A percentile compares a stretch with the other conserved stretches of the same genome.
Conservation (phyloP, 2,329 filamentous ascomycete genomes). For the Pyrenochaeta sp. region DNA sequence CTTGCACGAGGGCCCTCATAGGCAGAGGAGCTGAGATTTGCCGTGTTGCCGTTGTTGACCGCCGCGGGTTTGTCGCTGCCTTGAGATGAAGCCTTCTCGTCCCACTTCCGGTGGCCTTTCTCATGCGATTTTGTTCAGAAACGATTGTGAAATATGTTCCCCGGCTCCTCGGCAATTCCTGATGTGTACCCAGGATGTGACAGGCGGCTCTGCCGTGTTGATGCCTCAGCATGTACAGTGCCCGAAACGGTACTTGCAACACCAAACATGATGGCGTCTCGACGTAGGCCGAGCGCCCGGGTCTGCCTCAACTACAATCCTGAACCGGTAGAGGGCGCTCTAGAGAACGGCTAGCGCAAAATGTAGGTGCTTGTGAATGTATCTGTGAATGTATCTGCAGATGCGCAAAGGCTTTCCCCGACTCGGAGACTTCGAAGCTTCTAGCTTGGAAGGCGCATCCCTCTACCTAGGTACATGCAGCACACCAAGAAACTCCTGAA, state of each 20-base stretch:
- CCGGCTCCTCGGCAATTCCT: slow-evolving; percentile 3
- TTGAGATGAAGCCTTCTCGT: slow-evolving; percentile 32
- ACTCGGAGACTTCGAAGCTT: no score
- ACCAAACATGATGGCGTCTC: slow-evolving; percentile 30
- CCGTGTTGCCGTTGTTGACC: slow-evolving; percentile 18
- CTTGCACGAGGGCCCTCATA: slow-evolving; percentile 17
- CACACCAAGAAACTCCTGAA: no score
- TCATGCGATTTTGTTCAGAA: slow-evolving; percentile 21
- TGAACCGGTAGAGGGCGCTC: neutral
- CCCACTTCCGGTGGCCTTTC: slow-evolving; percentile 15
- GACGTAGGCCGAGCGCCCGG: slow-evolving; percentile 7
- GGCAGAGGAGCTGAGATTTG: slow-evolving; percentile 22
- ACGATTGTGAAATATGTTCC: slow-evolving; percentile 13
- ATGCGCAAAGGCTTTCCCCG: no score
- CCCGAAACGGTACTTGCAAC: slow-evolving; percentile 39
- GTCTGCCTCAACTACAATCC: neutral
- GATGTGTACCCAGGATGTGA: slow-evolving; percentile 21
- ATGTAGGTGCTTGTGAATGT: neutral
- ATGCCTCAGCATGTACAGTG: slow-evolving; percentile 19
- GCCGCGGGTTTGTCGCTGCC: slow-evolving; percentile 38
- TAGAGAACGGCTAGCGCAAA: neutral
- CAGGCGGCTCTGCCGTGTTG: slow-evolving; percentile 11
- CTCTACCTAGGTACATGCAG: no score
- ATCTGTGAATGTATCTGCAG: no score
- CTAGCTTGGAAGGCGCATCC: no score